Conservation (phyloP, 1,284 basidiomycete genomes). For the Rhodofomes roseus region DNA sequence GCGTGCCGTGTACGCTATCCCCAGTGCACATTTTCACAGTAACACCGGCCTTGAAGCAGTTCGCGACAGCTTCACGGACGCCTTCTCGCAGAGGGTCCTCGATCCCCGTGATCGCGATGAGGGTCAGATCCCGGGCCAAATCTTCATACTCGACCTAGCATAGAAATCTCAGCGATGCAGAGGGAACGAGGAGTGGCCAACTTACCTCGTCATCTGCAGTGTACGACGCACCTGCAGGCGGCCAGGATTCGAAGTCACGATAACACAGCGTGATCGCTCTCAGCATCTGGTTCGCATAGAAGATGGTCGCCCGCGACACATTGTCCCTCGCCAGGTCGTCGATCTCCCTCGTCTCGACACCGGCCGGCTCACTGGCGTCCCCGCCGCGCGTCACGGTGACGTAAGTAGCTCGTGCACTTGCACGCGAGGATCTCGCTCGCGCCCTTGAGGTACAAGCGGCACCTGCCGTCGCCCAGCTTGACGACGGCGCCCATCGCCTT, state of each 20-base stretch:
- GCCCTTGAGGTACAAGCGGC: constrained; percentile 86
- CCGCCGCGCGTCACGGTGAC: constrained; percentile 55
- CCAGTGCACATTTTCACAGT: constrained; percentile 98
- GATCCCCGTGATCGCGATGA: constrained; percentile 90
- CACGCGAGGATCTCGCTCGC: constrained; percentile 90
- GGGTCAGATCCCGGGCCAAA: constrained; percentile 74
- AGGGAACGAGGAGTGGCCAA: not conserved
- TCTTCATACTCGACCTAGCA: constrained; percentile 68
- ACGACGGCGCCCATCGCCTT: constrained; percentile 97
- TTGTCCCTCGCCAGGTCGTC: constrained; percentile 70
- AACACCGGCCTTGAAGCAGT: constrained; percentile 90
- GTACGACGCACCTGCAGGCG: constrained; percentile 51
- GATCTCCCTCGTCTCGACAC: constrained; percentile 59
- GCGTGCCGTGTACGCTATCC: constrained; percentile 91
- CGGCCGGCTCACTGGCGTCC: constrained; percentile 23
- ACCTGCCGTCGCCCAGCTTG: constrained; percentile 46
- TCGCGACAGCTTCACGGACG: constrained; percentile 83
- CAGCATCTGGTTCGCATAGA: constrained; percentile 94
- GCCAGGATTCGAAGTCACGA: constrained; percentile 85
- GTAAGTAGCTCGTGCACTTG: constrained; percentile 66
- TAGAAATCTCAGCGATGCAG: not conserved
- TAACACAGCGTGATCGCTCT: constrained; percentile 94
- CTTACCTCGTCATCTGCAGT: constrained; percentile 54
- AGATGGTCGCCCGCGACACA: constrained; percentile 88
- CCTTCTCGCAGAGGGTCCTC: constrained; percentile 94